Percentiles rank a stretch among this genome's conserved stretches.
These are phyloP conservation scores for Fusarium torulosum DNA, from an alignment of 2,329 filamentous ascomycete species.

Conservation along the genomic window DNA sequence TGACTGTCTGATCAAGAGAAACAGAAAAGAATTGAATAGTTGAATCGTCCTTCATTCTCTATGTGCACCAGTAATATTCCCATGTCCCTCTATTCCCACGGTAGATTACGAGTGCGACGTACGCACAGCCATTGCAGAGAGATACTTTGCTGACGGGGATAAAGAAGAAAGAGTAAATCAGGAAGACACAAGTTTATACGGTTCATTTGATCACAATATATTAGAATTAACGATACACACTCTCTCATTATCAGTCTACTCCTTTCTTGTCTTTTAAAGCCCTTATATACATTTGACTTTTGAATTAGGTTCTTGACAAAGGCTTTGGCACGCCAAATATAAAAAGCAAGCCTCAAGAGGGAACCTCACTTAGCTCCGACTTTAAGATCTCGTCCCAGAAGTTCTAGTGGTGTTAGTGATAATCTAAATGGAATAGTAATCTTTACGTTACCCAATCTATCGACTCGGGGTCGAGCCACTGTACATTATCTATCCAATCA, in stretches of 20 bases:
- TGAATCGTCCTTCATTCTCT: too few species aligned
- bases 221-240: neutral
- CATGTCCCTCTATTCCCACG: too few species aligned
- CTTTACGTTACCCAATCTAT: conserved; percentile 6
- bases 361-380: neutral
- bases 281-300: neutral
- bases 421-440: neutral
- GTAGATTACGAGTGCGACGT: too few species aligned
- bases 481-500: conserved; percentile 6
- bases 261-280: neutral
- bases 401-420: neutral
- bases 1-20: too few species aligned
- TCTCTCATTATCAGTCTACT: neutral
- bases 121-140: neutral
- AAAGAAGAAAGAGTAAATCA: neutral
- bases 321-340: too few species aligned
- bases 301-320: neutral
- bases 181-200: too few species aligned
- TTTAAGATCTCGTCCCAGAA: conserved; percentile 4
- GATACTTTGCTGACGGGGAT: neutral
- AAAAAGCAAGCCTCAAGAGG: neutral
- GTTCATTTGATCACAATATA: neutral
- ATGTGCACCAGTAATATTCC: too few species aligned
- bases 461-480: neutral
- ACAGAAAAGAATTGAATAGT: too few species aligned